Evolutionary conservation across 495 filamentous ascomycete genomes (phyloP), one percentile per base, ranked within the genome.

Genomic region (Elaphomyces granulatus): DNA sequence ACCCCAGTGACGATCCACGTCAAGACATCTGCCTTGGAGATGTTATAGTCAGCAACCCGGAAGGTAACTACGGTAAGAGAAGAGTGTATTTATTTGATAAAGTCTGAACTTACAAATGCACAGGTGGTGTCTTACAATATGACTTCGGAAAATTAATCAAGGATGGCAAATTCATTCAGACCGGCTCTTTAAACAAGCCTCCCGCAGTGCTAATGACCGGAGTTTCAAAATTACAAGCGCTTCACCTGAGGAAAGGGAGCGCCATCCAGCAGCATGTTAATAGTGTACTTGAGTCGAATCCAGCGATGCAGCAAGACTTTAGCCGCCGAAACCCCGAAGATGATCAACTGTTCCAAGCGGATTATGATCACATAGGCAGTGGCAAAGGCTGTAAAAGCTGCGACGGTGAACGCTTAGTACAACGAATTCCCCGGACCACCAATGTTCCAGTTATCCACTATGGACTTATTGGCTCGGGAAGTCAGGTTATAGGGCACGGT

Each of bases 401-500:
- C 17, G 32, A 36, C n/a, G 12, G 8, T 2, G 19, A 4, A 21
- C 15, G 17, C 16, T 31, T 30, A n/a, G 34, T 58, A 55, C 51
- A 59, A 61, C 63, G 64, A 68, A 64, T 8, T 8, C 14, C 18
- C 20, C 36, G 36, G 14, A 20, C 14, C 8, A 17, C n/a, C 8
- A 41, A 17, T 43, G 48, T 41, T 36, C 46, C 49, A 23, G 37
- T 36, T 1, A 37, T 61, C 20, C 54, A 58, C 38, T 59, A 57
- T 15, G 56, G 58, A 9, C 21, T 41, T 4, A 48, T 59, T 36
- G 56, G 48, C 3, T 61, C 58, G 2, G 54, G 41, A 4, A 48
- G 54, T 36, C 39, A 43, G 26, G 38, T 58, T 0, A 51, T 59
- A 15, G 48, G 45, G 36, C 32, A 50, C 39, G 46, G 41, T 19